Conservation (phyloP, 176 grass and related monocot genomes). For the Juncus inflexus region DNA sequence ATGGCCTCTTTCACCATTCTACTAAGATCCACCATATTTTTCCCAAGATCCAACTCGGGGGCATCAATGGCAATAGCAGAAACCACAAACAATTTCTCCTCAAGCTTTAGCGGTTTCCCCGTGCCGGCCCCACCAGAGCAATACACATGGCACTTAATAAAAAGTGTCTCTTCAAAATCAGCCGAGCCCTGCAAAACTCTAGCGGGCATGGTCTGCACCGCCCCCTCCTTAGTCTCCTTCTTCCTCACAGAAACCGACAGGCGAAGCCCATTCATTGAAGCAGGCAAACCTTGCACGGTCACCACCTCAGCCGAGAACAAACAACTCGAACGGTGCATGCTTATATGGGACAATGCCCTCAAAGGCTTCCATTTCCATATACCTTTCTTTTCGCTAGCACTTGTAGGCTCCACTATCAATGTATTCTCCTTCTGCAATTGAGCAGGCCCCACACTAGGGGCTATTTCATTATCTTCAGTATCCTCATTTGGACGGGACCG, state of each 20-base stretch:
- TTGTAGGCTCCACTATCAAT: not conserved
- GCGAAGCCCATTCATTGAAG: conserved; percentile 90
- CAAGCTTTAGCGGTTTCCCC: conserved; percentile 56
- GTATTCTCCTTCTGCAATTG: not conserved
- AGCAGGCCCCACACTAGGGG: not conserved
- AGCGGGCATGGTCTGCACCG: conserved; percentile 82
- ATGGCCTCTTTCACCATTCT: conserved; percentile 66
- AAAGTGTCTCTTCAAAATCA: conserved; percentile 89
- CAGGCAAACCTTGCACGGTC: conserved; percentile 56
- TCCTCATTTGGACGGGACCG: conserved; percentile 48
- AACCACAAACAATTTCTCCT: conserved; percentile 56
- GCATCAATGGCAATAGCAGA: conserved; percentile 64
- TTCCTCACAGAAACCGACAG: conserved; percentile 72
- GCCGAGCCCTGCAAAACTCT: conserved; percentile 62
- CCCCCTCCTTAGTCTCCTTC: conserved; percentile 84
- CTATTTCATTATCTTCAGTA: conserved; percentile 15
- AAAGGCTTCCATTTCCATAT: conserved; percentile 81
- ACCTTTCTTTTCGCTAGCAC: conserved; percentile 56
- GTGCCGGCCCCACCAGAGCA: conserved; percentile 51
- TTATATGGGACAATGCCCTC: conserved; percentile 63
- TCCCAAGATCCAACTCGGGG: conserved; percentile 78
- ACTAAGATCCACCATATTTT: conserved; percentile 60
- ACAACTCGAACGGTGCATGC: conserved; percentile 67
- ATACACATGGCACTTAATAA: conserved; percentile 78
- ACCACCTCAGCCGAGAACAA: conserved; percentile 91